Conservation (phyloP, 441 rosid genomes). For the Macaranga tanarius region DNA sequence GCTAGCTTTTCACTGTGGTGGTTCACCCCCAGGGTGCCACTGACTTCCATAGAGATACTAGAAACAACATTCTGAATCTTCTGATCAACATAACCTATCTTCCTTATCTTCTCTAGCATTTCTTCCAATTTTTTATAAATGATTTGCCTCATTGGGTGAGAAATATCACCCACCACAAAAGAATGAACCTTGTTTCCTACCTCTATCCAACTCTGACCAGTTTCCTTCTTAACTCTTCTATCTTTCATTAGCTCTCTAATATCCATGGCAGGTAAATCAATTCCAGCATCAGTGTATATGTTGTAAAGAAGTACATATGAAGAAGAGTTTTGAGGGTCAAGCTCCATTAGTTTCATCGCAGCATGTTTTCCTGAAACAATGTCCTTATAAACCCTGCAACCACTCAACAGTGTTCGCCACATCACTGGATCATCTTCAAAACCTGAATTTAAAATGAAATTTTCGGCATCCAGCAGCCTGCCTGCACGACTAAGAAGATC, state of each 20-base stretch:
- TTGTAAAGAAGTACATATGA: slow-evolving; percentile 45
- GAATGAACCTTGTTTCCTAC: slow-evolving; percentile 13
- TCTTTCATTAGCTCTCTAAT: slow-evolving; percentile 36
- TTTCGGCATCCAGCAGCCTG: slow-evolving; percentile 32
- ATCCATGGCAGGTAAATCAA: slow-evolving; percentile 33
- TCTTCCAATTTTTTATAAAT: slow-evolving; percentile 4
- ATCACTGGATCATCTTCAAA: slow-evolving; percentile 30
- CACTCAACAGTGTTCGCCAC: slow-evolving; percentile 48
- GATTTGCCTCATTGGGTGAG: slow-evolving; percentile 12
- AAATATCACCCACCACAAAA: slow-evolving; percentile 19
- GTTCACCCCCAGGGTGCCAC: slow-evolving; percentile 6
- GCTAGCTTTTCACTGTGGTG: slow-evolving; percentile 22
- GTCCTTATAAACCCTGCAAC: slow-evolving; percentile 38
- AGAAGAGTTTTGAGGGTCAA: slow-evolving; percentile 41
- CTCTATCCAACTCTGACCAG: slow-evolving; percentile 49
- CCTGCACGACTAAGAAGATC: slow-evolving; percentile 18
- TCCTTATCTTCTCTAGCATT: slow-evolving; percentile 15
- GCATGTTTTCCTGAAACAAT: slow-evolving; percentile 30
- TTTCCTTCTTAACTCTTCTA: slow-evolving; percentile 38
- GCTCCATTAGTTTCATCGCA: slow-evolving; percentile 35
- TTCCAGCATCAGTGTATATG: slow-evolving; percentile 36
- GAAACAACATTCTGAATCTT: neutral
- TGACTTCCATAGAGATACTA: neutral
- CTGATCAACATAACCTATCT: slow-evolving; percentile 10
- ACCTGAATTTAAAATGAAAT: slow-evolving; percentile 33